Base-by-base conservation (phyloP, 225 moss, liverwort and hornwort species). In the Straminergon stramineum region DNA sequence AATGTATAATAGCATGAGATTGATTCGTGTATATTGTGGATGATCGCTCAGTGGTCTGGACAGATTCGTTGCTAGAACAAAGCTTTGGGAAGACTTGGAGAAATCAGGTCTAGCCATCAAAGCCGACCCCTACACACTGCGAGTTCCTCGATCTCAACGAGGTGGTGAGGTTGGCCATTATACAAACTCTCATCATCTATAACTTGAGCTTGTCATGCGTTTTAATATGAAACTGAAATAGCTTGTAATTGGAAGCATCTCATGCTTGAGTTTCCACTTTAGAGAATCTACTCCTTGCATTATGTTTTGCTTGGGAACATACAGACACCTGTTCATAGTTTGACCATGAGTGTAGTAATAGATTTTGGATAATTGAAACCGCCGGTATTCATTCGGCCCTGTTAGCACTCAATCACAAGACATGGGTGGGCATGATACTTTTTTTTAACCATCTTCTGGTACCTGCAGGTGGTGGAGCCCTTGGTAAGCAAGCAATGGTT, bases 401-500 rank as follows among this genome's bases (percentile, higher is more conserved):
- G 9, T 73, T 74, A 56, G 74, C 75, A 81, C 34, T 86, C 45
- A 65, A 66, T 82, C n/a, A 51, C 20, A 64, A 75, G 74, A 37
- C 48, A 82, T 53, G 57, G 45, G 53, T 86, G 64, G 30, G 37
- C 34, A 43, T 81, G 55, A 48, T 74, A 68, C 43, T 63, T 85
- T 24, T 74, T 88, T 65, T 84, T 39, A 84, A 48, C 48, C 53
- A 84, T 61, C 79, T 84, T 79, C 87, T 88, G 71, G 79, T 87
- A 75, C 63, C 87, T 70, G 79, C 92, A 96, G 97, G 95, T 98
- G 61, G 92, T 98, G 86, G 97, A 98, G 90, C 97, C 97, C 87
- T 93, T 98, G 91, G 93, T 98, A 43, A 98, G 96, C 94, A 96
- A 96, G 90, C 97, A 98, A 77, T 98, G 96, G 97, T 98, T 98